These are phyloP conservation scores for Lipomyces oligophaga DNA, from an alignment of 805 yeast species.

Conservation along the genomic window DNA sequence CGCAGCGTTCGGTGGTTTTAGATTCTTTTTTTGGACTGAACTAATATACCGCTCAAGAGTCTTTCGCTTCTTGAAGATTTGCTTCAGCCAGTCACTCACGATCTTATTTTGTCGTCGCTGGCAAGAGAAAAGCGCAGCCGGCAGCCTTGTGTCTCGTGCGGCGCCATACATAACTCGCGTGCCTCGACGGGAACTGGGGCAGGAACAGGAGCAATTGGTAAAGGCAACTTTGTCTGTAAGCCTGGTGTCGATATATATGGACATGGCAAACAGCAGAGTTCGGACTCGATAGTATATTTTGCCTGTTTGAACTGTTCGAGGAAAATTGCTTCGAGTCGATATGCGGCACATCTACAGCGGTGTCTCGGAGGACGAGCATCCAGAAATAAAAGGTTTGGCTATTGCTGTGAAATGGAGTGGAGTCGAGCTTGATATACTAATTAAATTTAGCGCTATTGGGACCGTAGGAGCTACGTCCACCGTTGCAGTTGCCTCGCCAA, in stretches of 20 bases:
- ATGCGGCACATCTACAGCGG: constrained; percentile 89
- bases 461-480: too few relatives aligned
- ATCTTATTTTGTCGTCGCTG: constrained; percentile 22
- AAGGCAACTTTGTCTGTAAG: constrained; percentile 18
- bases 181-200: constrained; percentile 1
- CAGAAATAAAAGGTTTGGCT: constrained; percentile 19
- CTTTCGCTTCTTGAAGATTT: constrained; percentile 25
- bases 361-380: constrained; percentile 67
- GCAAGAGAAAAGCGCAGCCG: constrained; percentile 27
- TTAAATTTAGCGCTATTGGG: too few relatives aligned
- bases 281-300: constrained; percentile 50
- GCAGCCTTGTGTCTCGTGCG: constrained; percentile 26
- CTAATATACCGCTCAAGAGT: constrained; percentile 16
- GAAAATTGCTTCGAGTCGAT: constrained; percentile 83
- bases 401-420: too few relatives aligned
- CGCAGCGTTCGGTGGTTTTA: too few relatives aligned
- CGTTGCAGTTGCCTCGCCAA: constrained; percentile 21
- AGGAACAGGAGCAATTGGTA: constrained; percentile 6
- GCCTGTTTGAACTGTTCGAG: constrained; percentile 78
- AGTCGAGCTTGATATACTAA: too few relatives aligned
- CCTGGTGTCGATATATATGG: constrained; percentile 44
- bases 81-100: constrained; percentile 27
- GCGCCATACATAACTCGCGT: constrained; percentile 24
- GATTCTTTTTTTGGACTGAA: too few relatives aligned
- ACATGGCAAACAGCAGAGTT: constrained; percentile 45